Evolutionary conservation across 106 monocot genomes (phyloP), one percentile per base, ranked within the genome.

Genomic region (Dendrobium nobile): DNA sequence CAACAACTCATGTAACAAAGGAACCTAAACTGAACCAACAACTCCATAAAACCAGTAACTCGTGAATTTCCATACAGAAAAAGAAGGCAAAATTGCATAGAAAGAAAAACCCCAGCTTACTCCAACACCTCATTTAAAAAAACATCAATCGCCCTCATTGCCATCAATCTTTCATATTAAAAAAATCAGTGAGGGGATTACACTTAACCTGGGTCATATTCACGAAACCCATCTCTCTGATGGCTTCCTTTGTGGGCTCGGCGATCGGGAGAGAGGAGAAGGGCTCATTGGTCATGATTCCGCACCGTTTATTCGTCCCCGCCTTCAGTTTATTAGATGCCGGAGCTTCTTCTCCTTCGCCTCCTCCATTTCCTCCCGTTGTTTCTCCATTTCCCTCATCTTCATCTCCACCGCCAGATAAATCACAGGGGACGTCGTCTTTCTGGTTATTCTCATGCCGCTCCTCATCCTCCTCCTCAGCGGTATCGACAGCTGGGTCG

Each of bases 201-300:
- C 18, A 13, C 6, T 24, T 61, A 17, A 96, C 93, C 89, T 96
- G 87, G 10, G 96, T 96, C 93, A 92, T 93, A 81, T 86, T 85
- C 58, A 72, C 88, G 51, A 93, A 96, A 6, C 92, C 93, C 92
- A 92, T 90, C 76, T 88, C 93, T 7, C 72, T 80, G 65, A 96
- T 90, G 28, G 96, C 87, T 19, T 86, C 84, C 87, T 87, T 83
- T 11, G 93, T 96, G 7, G 22, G 85, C 73, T 92, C 82, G 0
- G 92, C 87, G 7, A 96, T 65, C 9, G 82, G 84, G 40, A 96
- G 91, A 70, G 79, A 55, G 19, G 91, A 85, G 86, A 96, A 96
- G 47, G 87, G 75, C 41, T 81, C 82, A 18, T 80, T 67, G 19
- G 88, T 86, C 88, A 96, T 87, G 77, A 94, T 92, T 6, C 91